A percentile compares a stretch with the other conserved stretches of the same genome.
Evolutionary conservation across 331 rosid species (phyloP).

Genomic region (Acacia pycnantha): DNA sequence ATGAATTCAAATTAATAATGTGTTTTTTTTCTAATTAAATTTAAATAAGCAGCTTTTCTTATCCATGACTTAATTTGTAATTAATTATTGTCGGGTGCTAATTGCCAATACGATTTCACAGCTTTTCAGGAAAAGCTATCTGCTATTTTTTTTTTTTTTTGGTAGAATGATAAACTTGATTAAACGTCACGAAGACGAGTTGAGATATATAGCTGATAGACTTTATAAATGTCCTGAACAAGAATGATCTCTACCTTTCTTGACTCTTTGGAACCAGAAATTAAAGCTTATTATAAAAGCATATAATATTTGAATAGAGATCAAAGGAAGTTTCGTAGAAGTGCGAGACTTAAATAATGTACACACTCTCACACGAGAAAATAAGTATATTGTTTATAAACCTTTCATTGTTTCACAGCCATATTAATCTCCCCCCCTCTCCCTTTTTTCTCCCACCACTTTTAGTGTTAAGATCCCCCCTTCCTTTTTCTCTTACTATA

Average conservation of each 20-base stretch:
- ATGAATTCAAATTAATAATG: not conserved
- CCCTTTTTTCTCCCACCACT: no score
- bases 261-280: not conserved
- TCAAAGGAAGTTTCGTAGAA: slow-evolving; percentile 11
- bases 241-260: slow-evolving; percentile 20
- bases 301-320: not conserved
- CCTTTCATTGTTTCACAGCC: no score
- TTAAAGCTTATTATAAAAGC: not conserved
- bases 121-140: no score
- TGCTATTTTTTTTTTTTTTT: no score
- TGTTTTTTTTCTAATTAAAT: no score
- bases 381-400: not conserved
- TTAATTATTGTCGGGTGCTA: not conserved
- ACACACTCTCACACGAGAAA: no score
- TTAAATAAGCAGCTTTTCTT: not conserved
- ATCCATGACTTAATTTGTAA: not conserved
- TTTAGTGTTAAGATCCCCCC: no score
- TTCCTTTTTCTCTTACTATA: no score
- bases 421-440: no score
- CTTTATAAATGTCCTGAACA: no score
- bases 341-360: not conserved
- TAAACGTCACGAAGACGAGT: not conserved
- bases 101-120: not conserved
- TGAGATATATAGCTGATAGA: not conserved
- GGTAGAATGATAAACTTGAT: no score